These are phyloP conservation scores for Colletotrichum musicola DNA, from an alignment of 2,329 filamentous ascomycete species.

Conservation along the genomic window DNA sequence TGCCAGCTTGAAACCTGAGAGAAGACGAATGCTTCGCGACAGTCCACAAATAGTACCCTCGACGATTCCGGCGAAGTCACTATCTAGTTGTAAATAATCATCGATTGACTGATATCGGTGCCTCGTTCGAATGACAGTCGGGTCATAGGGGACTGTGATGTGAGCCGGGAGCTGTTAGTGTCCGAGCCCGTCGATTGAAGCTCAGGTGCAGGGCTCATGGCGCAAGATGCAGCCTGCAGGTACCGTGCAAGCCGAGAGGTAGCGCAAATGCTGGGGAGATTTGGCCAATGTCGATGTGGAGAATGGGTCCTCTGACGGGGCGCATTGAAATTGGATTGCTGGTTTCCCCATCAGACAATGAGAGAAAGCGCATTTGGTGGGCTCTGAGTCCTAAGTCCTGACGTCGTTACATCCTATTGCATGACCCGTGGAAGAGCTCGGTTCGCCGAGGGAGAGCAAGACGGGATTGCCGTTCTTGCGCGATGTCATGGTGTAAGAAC, in stretches of 20 bases:
- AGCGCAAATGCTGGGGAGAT: conserved; percentile 32
- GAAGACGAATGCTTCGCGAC: background rate
- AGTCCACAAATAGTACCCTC: background rate
- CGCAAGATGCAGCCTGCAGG: conserved; percentile 38
- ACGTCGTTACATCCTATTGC: conserved; percentile 14
- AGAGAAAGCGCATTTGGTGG: background rate
- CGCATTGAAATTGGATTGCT: conserved; percentile 26
- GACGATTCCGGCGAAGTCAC: background rate
- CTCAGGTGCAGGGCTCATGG: conserved; percentile 15
- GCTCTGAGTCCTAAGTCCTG: background rate
- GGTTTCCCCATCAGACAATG: conserved; percentile 13
- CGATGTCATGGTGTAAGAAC: conserved; percentile 6
- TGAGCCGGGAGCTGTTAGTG: conserved; percentile 25
- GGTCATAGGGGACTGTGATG: background rate
- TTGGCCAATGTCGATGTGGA: conserved; percentile 28
- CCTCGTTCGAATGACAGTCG: background rate
- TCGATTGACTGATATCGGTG: background rate
- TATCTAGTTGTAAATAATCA: background rate
- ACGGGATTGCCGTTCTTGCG: conserved; percentile 13
- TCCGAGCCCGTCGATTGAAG: conserved; percentile 26
- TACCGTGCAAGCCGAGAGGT: conserved; percentile 30
- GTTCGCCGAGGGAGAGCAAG: conserved; percentile 5
- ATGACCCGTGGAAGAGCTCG: background rate
- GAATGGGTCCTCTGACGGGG: conserved; percentile 26
- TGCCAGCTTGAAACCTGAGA: background rate